Conservation (phyloP, 441 rosid genomes). For the Geranium incanum region DNA sequence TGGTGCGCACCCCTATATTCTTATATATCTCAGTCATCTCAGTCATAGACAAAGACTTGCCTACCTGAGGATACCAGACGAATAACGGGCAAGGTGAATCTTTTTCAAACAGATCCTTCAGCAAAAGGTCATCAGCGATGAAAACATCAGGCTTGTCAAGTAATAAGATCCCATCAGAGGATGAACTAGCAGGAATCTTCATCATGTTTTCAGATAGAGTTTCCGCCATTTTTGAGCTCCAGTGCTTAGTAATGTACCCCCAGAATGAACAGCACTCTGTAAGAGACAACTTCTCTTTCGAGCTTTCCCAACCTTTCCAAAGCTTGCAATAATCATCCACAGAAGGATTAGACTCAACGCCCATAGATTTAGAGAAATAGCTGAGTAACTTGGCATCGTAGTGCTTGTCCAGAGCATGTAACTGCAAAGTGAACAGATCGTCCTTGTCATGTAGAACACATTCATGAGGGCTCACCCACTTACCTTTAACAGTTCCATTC, state of each 20-base stretch:
- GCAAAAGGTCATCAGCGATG: slow-evolving; percentile 59
- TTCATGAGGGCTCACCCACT: slow-evolving; percentile 41
- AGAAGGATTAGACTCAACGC: slow-evolving; percentile 38
- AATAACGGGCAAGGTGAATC: slow-evolving; percentile 34
- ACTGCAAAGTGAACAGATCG: slow-evolving; percentile 36
- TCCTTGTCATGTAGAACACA: slow-evolving; percentile 47
- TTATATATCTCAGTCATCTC: slow-evolving; percentile 41
- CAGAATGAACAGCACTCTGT: slow-evolving; percentile 60
- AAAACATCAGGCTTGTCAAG: slow-evolving; percentile 39
- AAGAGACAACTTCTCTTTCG: slow-evolving; percentile 27
- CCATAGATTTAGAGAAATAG: slow-evolving; percentile 37
- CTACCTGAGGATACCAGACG: slow-evolving; percentile 62
- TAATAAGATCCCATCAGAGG: slow-evolving; percentile 32
- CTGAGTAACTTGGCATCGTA: slow-evolving; percentile 22
- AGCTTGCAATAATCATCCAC: slow-evolving; percentile 46
- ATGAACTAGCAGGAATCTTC: slow-evolving; percentile 44
- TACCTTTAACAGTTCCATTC: slow-evolving; percentile 23
- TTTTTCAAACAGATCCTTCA: slow-evolving; percentile 42
- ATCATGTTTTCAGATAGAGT: slow-evolving; percentile 30
- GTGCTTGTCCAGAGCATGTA: slow-evolving; percentile 42
- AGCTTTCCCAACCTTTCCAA: slow-evolving; percentile 61
- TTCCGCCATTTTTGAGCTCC: slow-evolving; percentile 18
- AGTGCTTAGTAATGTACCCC: slow-evolving; percentile 29
- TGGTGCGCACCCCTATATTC: slow-evolving; percentile 47
- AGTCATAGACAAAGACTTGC: slow-evolving; percentile 34